Conservation (phyloP, 352 stramenopile genomes). For the Peronospora tabacina region DNA sequence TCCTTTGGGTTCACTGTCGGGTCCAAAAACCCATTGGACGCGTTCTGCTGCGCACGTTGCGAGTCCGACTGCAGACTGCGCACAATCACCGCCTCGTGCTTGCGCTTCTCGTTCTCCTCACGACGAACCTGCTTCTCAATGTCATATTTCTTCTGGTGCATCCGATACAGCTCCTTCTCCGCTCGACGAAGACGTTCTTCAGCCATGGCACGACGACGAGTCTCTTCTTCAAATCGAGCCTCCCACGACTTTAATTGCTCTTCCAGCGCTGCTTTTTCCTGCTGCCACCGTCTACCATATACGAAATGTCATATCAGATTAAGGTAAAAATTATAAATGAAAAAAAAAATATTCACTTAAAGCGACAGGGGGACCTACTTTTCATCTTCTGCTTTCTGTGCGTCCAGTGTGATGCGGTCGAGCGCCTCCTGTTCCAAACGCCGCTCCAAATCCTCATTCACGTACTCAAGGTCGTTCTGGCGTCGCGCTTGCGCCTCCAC, state of each 20-base stretch:
- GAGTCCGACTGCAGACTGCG: slow-evolving; percentile 74
- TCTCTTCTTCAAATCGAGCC: slow-evolving; percentile 71
- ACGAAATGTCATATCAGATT: slow-evolving; percentile 1
- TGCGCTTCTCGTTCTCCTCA: slow-evolving; percentile 81
- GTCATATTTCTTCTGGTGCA: slow-evolving; percentile 88
- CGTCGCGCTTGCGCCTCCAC: slow-evolving; percentile 70
- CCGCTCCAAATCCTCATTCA: slow-evolving; percentile 82
- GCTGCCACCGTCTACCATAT: slow-evolving; percentile 49
- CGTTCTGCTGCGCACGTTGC: slow-evolving; percentile 34
- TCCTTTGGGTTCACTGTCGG: slow-evolving; percentile 78
- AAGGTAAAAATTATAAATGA: neutral
- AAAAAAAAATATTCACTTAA: slow-evolving; percentile 1
- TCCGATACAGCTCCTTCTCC: slow-evolving; percentile 85
- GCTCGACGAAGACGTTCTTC: slow-evolving; percentile 74
- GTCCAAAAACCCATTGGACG: slow-evolving; percentile 38
- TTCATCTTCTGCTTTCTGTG: slow-evolving; percentile 77
- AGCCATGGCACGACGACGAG: slow-evolving; percentile 50
- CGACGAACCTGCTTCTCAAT: slow-evolving; percentile 77
- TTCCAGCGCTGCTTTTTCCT: slow-evolving; percentile 52
- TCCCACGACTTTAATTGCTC: slow-evolving; percentile 63
- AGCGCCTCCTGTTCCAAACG: slow-evolving; percentile 75
- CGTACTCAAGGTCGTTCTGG: slow-evolving; percentile 83
- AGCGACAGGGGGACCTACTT: slow-evolving; percentile 34
- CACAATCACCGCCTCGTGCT: slow-evolving; percentile 79
- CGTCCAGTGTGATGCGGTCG: slow-evolving; percentile 75